These are phyloP conservation scores for Laburnicola sp. DNA, from an alignment of 2,329 filamentous ascomycete genomes.

Conservation along the genomic window DNA sequence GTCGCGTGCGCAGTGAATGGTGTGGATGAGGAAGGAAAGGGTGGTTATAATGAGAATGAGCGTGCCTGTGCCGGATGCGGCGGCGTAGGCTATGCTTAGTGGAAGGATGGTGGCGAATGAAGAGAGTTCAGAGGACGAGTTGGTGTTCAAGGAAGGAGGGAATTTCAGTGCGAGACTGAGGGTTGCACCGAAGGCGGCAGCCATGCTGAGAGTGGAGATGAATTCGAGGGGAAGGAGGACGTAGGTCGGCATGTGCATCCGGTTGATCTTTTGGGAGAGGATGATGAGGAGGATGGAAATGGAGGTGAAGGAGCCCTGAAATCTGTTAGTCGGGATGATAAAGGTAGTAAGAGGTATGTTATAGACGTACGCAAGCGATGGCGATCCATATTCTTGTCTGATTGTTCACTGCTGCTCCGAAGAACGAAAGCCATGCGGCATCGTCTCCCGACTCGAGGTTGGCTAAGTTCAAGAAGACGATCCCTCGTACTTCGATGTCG, in stretches of 20 bases:
- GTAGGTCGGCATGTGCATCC: constrained; percentile 21
- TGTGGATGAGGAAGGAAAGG: constrained; percentile 19
- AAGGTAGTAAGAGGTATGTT: neutral
- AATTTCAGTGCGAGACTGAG: constrained; percentile 26
- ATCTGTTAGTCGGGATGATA: constrained; percentile 11
- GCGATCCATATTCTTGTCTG: constrained; percentile 29
- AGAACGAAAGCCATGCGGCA: constrained; percentile 27
- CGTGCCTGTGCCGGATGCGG: constrained; percentile 21
- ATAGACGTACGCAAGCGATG: constrained; percentile 27
- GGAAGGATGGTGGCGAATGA: constrained; percentile 26
- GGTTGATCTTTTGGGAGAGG: constrained; percentile 19
- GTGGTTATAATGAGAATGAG: constrained; percentile 22
- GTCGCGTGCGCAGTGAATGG: constrained; percentile 17
- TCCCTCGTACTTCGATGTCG: constrained; percentile 26
- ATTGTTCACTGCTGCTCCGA: constrained; percentile 15
- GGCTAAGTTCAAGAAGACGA: constrained; percentile 17
- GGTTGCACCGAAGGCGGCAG: constrained; percentile 24
- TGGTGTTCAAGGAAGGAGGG: constrained; percentile 7
- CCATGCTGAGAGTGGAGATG: constrained; percentile 28
- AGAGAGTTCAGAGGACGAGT: constrained; percentile 20
- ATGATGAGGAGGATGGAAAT: constrained; percentile 21
- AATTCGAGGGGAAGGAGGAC: constrained; percentile 28
- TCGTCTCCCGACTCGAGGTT: constrained; percentile 12
- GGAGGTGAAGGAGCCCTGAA: constrained; percentile 26
- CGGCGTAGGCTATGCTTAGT: constrained; percentile 25